Evolutionary conservation across 2,329 filamentous ascomycete species (phyloP), one percentile per base, ranked within the genome.

Genomic region (Pseudogymnoascus sp.): DNA sequence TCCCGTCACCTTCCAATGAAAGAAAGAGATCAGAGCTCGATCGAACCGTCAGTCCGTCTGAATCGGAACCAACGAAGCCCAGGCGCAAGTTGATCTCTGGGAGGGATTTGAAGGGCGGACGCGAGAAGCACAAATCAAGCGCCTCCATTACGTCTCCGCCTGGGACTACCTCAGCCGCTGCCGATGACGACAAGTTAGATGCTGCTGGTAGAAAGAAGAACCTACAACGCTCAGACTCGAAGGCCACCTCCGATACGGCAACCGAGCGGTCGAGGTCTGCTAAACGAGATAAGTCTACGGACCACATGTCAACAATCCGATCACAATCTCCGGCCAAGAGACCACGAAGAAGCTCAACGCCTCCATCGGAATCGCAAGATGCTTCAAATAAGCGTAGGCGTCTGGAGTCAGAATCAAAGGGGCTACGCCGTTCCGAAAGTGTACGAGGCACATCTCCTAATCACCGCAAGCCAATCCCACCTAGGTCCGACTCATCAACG

Each of bases 31-130:
- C 47, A 11, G 47, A 54, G 47, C 47, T 33, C n/a, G 47, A 54
- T 33, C 26, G 47, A 13, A 54, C 47, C 21, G 26, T 33, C 9
- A 54, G 83, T 11, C 57, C 57, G 35, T 59, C 33, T 17, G 57
- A 40, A 39, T 40, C 35, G 85, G 68, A 71, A 15, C 57, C 80
- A 7, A 71, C 77, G 21, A 87, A 86, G 68, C 84, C 84, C 1
- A 75, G 84, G 24, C 77, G 83, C 39, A 88, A 86, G 68, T 77
- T 88, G 9, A 78, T 87, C 17, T 87, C 84, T 0, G 84, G 84
- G 36, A 81, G 80, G 59, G 84, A 87, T 62, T 72, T 86, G 39
- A 82, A 84, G 64, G 81, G 81, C 8, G 82, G 84, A 68, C 76
- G 81, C 15, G 81, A 71, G 57, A 72, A 84, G 65, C 65, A 71